These are phyloP conservation scores for Phytophthora idaei DNA, from an alignment of 352 stramenopile species.

Conservation along the genomic window DNA sequence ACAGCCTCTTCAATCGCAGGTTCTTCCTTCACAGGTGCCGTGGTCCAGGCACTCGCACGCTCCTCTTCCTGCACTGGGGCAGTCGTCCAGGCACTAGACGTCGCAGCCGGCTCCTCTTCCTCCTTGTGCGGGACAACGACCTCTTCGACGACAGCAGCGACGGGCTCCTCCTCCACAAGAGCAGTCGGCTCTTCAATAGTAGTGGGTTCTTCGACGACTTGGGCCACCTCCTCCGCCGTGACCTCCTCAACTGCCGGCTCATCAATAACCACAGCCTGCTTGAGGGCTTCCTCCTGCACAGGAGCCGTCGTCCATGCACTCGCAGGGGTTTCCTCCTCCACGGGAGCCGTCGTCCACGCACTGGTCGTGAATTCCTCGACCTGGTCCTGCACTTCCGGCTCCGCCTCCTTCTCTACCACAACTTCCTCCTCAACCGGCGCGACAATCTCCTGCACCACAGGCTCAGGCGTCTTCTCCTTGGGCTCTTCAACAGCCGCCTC, in stretches of 20 bases:
- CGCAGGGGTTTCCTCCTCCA: constrained; percentile 14
- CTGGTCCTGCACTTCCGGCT: constrained; percentile 5
- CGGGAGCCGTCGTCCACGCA: constrained; percentile 7
- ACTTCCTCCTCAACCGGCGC: constrained; percentile 12
- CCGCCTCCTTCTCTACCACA: constrained; percentile 8
- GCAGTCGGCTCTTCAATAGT: background rate
- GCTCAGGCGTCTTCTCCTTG: constrained; percentile 2
- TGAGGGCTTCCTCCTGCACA: constrained; percentile 15
- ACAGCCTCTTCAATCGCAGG: constrained; percentile 17
- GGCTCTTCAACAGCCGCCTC: constrained; percentile 1
- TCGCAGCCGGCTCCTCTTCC: constrained; percentile 11
- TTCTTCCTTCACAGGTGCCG: constrained; percentile 35
- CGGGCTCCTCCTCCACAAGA: constrained; percentile 1
- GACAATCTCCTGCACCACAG: background rate
- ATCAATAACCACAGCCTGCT: constrained; percentile 8
- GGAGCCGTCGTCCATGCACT: constrained; percentile 21
- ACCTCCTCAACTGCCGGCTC: constrained; percentile 20
- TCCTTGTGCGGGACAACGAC: constrained; percentile 13
- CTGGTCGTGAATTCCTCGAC: constrained; percentile 9
- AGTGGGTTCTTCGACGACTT: constrained; percentile 15
- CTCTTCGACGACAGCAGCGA: constrained; percentile 21
- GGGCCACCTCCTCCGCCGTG: constrained; percentile 11
- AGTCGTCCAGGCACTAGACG: constrained; percentile 23
- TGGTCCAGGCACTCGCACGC: constrained; percentile 46
- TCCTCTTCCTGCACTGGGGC: constrained; percentile 14